Evolutionary conservation across 192 early-diverging fungal species (phyloP), one percentile per base, ranked within the genome.

Genomic region (Lunasporangiospora selenospora): DNA sequence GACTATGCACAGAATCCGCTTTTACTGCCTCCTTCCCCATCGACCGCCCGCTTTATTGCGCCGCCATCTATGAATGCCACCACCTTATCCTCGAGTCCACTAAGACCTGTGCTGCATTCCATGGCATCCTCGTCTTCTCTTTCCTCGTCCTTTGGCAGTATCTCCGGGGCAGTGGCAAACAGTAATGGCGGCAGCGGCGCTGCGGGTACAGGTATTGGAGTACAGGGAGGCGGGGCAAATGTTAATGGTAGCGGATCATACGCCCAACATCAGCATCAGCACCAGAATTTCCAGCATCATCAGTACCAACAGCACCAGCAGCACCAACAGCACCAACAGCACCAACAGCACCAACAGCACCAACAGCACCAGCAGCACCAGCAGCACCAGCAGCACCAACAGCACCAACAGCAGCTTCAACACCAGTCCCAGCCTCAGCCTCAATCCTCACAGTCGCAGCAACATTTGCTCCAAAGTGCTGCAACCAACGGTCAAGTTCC

Each of bases 51-150:
- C 12, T 73, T 73, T 15, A 73, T 73, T 39, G 41, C 69, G 6
- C 49, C 67, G 11, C 62, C 69, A 15, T 58, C 59, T 19, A 52
- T 73, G 60, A 63, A 42, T 24, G 49, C 27, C 5, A 47, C 69
- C 3, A 46, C 49, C 18, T 36, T 73, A 16, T 73, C 69, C 2
- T 73, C 69, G 21, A 73, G 69, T 42, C 69, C 69, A 24, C 13
- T 73, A 16, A 59, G 69, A 16, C 69, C 69, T 23, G 40, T 54
- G 5, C 61, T 73, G 13, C 69, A 63, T 16, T 58, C 69, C 0
- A 63, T 73, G 61, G 34, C 69, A 24, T 73, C 69, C 3, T 73
- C 69, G 5, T 73, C 69, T 8, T 73, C 69, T 34, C 52, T 73
- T 11, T 73, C 61, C 5, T 73, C 69, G 29, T 73, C 69, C 6